These are phyloP conservation scores for Rosa chinensis DNA, from an alignment of 306 rosid species.

Conservation along the genomic window DNA sequence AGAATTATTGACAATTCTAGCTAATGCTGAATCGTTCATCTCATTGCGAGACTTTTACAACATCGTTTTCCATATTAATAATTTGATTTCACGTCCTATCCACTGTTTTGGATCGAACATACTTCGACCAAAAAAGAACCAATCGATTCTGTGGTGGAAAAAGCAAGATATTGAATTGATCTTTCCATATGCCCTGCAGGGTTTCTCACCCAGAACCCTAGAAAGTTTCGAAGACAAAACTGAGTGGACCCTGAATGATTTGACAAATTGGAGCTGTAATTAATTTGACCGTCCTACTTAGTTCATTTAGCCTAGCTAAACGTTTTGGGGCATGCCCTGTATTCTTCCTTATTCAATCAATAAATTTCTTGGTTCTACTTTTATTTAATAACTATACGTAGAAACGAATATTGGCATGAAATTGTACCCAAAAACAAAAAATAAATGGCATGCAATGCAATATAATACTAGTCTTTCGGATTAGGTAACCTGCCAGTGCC, in stretches of 20 bases:
- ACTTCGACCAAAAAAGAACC: neutral
- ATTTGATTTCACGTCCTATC: neutral
- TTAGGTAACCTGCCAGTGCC: slow-evolving; percentile 5
- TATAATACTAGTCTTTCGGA: neutral
- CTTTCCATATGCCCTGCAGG: neutral
- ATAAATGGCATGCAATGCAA: neutral
- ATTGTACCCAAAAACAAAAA: neutral
- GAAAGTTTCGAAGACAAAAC: neutral
- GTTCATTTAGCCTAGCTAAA: neutral
- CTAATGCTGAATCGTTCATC: neutral
- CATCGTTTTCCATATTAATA: neutral
- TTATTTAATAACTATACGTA: neutral
- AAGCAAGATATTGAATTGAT: neutral
- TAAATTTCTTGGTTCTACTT: neutral
- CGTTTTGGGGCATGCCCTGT: neutral
- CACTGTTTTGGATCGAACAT: neutral
- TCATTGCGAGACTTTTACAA: neutral
- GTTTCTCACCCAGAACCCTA: neutral
- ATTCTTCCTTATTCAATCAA: neutral
- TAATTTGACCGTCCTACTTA: neutral
- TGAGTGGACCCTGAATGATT: neutral
- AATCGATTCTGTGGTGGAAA: neutral
- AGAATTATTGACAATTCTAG: neutral
- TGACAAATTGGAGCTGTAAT: neutral
- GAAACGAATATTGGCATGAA: neutral